Evolutionary conservation across 2,329 filamentous ascomycete genomes (phyloP), one percentile per base, ranked within the genome.

Genomic region (Trichophyton benhamiae): DNA sequence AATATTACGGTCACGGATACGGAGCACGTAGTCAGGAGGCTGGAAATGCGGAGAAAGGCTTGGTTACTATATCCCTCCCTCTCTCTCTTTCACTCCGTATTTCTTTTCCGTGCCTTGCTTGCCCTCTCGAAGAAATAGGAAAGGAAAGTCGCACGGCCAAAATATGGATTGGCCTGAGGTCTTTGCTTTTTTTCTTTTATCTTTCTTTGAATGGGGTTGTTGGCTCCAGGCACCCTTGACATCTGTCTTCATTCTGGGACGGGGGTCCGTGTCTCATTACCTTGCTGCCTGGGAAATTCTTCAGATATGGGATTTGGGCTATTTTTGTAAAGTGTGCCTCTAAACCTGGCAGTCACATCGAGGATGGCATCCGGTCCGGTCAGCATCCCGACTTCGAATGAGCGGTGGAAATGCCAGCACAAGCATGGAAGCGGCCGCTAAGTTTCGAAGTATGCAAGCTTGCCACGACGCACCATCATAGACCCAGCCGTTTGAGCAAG

Each of bases 401-500:
- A 53, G 49, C 49, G 49, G 49, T 53, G 49, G 49, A 53, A 53
- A 15, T n/a, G 49, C 49, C 49, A 53, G 11, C 25, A 53, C 48
- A 33, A 53, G 49, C 49, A 53, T 30, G 22, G 49, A 53, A 53
- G 49, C 49, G 49, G 49, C 17, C 49, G 49, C 33, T 58, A 44
- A 17, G 55, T 58, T 58, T 58, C 38, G 38, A 58, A 58, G 20
- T 17, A 38, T 44, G 55, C 55, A 58, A 42, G 55, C 55, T 44
- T 58, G 55, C 55, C 55, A 58, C 55, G 55, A 58, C n/a, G 55
- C 55, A 58, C 55, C 55, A 9, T 17, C 55, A 53, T n/a, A 17
- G 49, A 25, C 49, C 48, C 22, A 53, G 49, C 49, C 49, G 27
- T 30, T 33, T 25, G 27, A 53, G 27, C 9, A 30, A 6, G 49